Evolutionary conservation across 2,329 filamentous ascomycete genomes (phyloP).

Genomic region (Fusarium nygamai): DNA sequence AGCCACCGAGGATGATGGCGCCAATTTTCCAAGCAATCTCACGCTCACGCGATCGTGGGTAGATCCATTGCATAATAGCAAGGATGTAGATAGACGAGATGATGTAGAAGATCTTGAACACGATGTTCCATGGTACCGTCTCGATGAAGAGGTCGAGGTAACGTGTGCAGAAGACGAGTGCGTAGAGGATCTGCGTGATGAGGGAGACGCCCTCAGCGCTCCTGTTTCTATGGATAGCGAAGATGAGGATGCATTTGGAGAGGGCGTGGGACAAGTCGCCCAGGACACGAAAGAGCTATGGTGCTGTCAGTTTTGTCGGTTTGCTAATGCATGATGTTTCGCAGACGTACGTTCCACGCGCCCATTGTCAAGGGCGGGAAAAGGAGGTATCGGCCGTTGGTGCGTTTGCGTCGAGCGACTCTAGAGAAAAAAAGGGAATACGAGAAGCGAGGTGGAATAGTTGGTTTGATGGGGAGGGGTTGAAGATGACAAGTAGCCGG

Average conservation of each 20-base stretch:
- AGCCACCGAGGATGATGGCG: constrained; percentile 72
- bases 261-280: constrained; percentile 86
- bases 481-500: constrained; percentile 29
- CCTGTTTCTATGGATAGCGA: constrained; percentile 86
- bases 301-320: constrained; percentile 8
- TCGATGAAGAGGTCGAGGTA: constrained; percentile 84
- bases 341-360: constrained; percentile 52
- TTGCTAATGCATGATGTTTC: background rate
- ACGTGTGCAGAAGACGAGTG: constrained; percentile 83
- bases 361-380: constrained; percentile 48
- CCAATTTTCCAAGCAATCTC: constrained; percentile 96
- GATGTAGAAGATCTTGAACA: constrained; percentile 92
- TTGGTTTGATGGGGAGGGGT: background rate
- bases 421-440: background rate
- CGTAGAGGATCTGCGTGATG: constrained; percentile 90
- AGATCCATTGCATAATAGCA: constrained; percentile 86
- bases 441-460: background rate
- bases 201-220: constrained; percentile 92
- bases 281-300: constrained; percentile 75
- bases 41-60: constrained; percentile 85
- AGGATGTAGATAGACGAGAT: constrained; percentile 86
- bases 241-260: constrained; percentile 91
- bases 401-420: constrained; percentile 4
- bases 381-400: constrained; percentile 23
- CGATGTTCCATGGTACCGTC: constrained; percentile 72